phyloP scores from a whole-genome alignment of 1,139 yeast species.

The Candida tetrigidarum region DNA sequence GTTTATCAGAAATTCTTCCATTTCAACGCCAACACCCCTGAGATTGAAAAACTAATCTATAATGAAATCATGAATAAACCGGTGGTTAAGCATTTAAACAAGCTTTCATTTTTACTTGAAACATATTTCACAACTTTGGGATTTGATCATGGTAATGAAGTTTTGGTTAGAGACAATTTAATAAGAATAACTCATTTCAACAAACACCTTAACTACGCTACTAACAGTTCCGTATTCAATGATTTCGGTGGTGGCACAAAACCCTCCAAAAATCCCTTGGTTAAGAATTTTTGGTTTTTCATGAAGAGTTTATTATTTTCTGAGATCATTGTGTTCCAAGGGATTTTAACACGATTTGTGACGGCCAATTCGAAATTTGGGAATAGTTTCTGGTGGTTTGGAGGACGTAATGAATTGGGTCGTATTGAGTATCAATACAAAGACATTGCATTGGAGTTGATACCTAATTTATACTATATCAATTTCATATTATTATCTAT shows the following conservation, averaged over 20 bases:
- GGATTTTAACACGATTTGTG: conserved; percentile 48
- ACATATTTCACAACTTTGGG: conserved; percentile 30
- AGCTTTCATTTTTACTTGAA: conserved; percentile 51
- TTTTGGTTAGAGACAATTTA: conserved; percentile 25
- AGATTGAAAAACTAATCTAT: conserved; percentile 20
- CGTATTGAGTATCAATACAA: conserved; percentile 27
- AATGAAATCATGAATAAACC: conserved; percentile 37
- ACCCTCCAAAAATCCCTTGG: conserved; percentile 18
- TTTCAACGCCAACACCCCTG: conserved; percentile 11
- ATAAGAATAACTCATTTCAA: conserved; percentile 31
- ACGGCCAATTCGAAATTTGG: conserved; percentile 13
- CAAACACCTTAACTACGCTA: conserved; percentile 25
- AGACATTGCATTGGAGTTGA: conserved; percentile 37
- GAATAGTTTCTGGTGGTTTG: conserved; percentile 12
- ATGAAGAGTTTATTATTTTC: conserved; percentile 54
- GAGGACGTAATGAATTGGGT: conserved; percentile 11
- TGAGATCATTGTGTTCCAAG: conserved; percentile 58
- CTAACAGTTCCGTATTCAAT: conserved; percentile 29
- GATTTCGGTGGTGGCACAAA: conserved; percentile 18
- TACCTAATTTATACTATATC: conserved; percentile 53
- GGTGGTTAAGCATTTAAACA: conserved; percentile 52
- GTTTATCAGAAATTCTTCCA: conserved; percentile 26
- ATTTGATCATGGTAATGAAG: conserved; percentile 20
- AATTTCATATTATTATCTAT: conserved; percentile 60
- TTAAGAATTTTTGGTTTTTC: conserved; percentile 38